Evolutionary conservation across 345 rosid genomes (phyloP), one percentile per base, ranked within the genome.

Genomic region (Cardamine chenopodiifolia): DNA sequence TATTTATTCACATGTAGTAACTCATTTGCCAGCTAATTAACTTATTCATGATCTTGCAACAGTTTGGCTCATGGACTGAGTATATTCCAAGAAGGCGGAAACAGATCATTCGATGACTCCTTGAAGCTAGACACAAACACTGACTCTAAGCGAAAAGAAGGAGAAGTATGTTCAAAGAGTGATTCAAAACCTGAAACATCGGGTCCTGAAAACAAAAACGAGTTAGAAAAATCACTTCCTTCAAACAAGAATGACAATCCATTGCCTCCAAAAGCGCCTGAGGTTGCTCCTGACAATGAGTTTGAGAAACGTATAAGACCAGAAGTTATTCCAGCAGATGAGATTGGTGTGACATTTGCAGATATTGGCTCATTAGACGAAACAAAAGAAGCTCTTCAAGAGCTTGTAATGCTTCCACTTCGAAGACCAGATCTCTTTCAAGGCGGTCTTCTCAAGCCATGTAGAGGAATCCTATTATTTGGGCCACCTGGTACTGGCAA

Each of bases 401-500:
- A 95, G 73, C 88, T 90, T 32, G 99, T 95, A 65, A 95, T 95
- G 98, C 99, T 95, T 54, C 99, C 99, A 50, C 94, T 95, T 53
- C 83, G 96, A 55, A 85, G 99, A 59, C 99, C 97, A 0, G 96
- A 92, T 83, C 97, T 95, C 34, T 95, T 95, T 86, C 87, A 84
- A 37, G 99, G 99, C 0, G 99, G 99, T 42, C 93, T 95, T 59
- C 90, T 95, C 10, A 95, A 95, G 70, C 99, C 99, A 14, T 96
- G 99, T 65, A 85, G 96, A 83, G 99, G 99, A 60, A 96, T 96
- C 68, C 58, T 96, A 72, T 88, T 96, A 5, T 92, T 96, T 18
- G 99, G 99, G 1, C 99, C 99, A 62, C 99, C 99, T 15, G 99
- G 99, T 74, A 96, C 98, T 1, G 99, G 99, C 45, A 96, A 96